Base-by-base conservation (phyloP, 1,139 yeast species). In the Pichia sp. region DNA sequence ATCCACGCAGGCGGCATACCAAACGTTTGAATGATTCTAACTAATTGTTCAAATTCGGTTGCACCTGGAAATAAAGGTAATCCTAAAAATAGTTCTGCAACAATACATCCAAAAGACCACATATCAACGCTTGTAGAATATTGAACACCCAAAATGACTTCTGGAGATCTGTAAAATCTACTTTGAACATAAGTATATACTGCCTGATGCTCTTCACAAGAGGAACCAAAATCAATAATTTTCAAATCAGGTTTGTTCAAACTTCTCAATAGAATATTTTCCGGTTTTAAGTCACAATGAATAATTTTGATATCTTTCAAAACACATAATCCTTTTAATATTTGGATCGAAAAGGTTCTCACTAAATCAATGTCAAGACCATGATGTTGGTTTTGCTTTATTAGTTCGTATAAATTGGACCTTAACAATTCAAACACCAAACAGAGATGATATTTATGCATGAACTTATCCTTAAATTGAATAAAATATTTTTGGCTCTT, bases 101-200 rank as follows among this genome's bases (percentile, higher is more conserved):
- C 83, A 44, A 94, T 92, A 67, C 99, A 92, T 2, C 98, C 99
- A 39, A 92, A 69, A 2, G 97, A 88, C 99, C 99, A 92, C 90
- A 92, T 88, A 63, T 92, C 99, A 47, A 92, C 92, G 7, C 95
- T 81, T 27, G 95, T 81, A 0, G 96, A 85, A 56, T 84, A 85
- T 4, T 96, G 95, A 40, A 92, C 70, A 0, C 99, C 98, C 32
- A 92, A 66, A 4, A 92, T 78, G 26, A 92, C 95, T 62, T 92
- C 99, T 0, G 99, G 99, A 1, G 96, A 86, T 50, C 99, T 73
- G 64, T 94, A 94, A 61, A 92, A 94, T 47, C 99, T 72, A 6
- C 96, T 87, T 62, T 94, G 99, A 50, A 94, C 88, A 62, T 94
- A 94, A 0, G 97, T 86, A 65, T 88, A 92, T 4, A 90, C 72